phyloP scores from a whole-genome alignment of 352 stramenopile genomes.

The Phytopythium helicoides region DNA sequence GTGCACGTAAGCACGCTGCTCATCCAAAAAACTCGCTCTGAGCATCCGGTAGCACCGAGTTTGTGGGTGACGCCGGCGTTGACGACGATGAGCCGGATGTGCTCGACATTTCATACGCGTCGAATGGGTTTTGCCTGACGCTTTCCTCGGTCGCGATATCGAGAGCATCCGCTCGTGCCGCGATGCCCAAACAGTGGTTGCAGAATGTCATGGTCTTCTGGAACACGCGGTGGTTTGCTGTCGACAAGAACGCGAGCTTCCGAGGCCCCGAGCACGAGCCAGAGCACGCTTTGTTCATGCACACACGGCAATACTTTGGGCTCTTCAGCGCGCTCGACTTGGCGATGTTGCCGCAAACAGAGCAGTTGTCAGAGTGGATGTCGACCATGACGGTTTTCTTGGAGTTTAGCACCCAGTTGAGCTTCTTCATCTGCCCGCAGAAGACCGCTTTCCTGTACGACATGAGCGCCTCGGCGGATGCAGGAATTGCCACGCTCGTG shows the following conservation, averaged over 20 bases:
- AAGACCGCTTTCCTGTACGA: conserved; percentile 30
- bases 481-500: conserved; percentile 23
- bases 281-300: conserved; percentile 29
- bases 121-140: conserved; percentile 23
- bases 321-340: conserved; percentile 8
- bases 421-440: conserved; percentile 44
- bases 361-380: conserved; percentile 10
- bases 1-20: conserved; percentile 2
- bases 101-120: conserved; percentile 27
- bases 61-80: conserved; percentile 22
- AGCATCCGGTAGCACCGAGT: conserved; percentile 28
- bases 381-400: conserved; percentile 34
- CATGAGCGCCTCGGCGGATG: conserved; percentile 29
- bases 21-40: conserved; percentile 35
- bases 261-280: conserved; percentile 15
- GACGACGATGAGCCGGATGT: conserved; percentile 10
- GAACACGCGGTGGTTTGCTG: conserved; percentile 16
- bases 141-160: conserved; percentile 30
- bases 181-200: conserved; percentile 20
- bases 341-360: conserved; percentile 13
- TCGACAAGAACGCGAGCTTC: conserved; percentile 23
- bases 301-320: conserved; percentile 20
- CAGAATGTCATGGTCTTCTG: conserved; percentile 23
- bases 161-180: conserved; percentile 16
- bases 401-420: conserved; percentile 33